Conservation (phyloP, 345 rosid genomes). For the Eucalyptus grandis region DNA sequence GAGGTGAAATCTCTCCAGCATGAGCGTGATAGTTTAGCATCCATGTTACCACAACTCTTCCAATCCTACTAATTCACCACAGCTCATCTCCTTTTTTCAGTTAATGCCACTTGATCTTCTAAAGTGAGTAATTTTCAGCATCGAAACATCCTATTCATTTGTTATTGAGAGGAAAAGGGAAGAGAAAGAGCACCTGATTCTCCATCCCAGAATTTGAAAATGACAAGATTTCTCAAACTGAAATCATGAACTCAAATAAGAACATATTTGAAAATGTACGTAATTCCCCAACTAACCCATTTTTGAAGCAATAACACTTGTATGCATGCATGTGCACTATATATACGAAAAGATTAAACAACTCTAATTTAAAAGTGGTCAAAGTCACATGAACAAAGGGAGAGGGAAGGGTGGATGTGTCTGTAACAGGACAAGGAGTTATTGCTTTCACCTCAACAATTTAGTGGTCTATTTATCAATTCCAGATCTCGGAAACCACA, state of each 20-base stretch:
- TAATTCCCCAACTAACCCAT: background rate
- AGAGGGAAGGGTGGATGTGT: background rate
- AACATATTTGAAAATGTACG: background rate
- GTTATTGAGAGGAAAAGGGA: background rate
- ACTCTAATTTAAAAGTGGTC: background rate
- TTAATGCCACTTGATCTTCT: background rate
- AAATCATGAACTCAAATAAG: background rate
- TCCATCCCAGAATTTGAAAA: background rate
- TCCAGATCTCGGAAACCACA: background rate
- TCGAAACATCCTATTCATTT: background rate
- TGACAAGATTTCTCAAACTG: background rate
- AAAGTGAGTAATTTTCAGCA: background rate
- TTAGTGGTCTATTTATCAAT: background rate
- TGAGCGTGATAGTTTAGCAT: background rate
- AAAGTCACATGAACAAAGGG: background rate
- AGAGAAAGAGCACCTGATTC: background rate
- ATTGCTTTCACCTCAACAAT: background rate
- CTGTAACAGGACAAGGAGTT: background rate
- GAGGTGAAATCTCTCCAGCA: background rate
- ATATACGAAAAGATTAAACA: background rate
- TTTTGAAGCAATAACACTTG: background rate
- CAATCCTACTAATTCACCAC: background rate
- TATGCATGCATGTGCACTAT: background rate
- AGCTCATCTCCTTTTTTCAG: background rate
- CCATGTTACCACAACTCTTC: background rate